Evolutionary conservation across 2,329 filamentous ascomycete genomes (phyloP), one percentile per base, ranked within the genome.

Genomic region (Xylariaceae sp.): DNA sequence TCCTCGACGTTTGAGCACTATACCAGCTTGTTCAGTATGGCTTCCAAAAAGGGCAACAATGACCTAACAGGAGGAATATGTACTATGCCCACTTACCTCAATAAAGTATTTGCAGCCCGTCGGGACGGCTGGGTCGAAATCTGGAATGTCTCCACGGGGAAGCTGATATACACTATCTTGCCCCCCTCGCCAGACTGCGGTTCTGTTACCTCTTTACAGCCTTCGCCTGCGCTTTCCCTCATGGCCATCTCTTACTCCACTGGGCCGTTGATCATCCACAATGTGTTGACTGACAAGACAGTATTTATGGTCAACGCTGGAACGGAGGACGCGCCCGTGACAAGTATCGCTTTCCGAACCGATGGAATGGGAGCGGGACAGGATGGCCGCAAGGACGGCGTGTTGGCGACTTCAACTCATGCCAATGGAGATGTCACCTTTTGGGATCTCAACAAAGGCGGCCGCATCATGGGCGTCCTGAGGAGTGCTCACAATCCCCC

Each of bases 61-160:
- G 74, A 85, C 57, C 82, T 96, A 49, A 90, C 87, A 0, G 88
- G 88, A 19, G 83, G 86, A 44, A 79, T 96, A 58, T 87, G 84
- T 65, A 95, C 82, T 62, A 90, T 97, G 86, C 91, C 92, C 1
- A 97, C 94, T 0, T 95, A 90, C 68, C 71, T 99, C 53, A 99
- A 99, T 76, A 99, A 99, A 70, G 81, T 99, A 40, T 90, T 97
- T 57, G 87, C 90, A 2, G 95, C 90, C 10, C 85, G 90, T 61
- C 81, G 81, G 55, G 90, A 99, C 66, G 94, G 94, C 6, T 87
- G 85, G 68, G 85, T 96, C 9, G 94, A 99, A 65, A 95, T 99
- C 44, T 99, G 94, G 92, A 99, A 99, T 65, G 75, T 99, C 53
- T 95, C 87, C 65, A 96, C 89, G 3, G 91, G 82, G 42, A 96